phyloP scores from a whole-genome alignment of 1,139 yeast species.

The Maudiozyma humilis region DNA sequence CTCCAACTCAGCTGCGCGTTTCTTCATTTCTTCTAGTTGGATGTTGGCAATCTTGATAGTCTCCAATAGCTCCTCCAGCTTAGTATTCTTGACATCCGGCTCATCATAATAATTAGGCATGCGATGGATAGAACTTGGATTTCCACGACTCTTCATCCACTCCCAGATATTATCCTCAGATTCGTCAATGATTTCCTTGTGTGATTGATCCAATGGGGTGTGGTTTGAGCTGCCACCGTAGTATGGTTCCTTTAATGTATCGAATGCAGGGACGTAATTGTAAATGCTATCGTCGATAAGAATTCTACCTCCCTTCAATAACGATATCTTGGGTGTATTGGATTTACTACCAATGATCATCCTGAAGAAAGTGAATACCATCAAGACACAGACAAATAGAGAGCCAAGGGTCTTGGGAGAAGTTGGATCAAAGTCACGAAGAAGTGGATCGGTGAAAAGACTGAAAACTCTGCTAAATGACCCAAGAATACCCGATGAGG shows the following conservation, averaged over 20 bases:
- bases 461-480: slow-evolving; percentile 3
- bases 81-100: slow-evolving; percentile 13
- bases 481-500: slow-evolving; percentile 8
- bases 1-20: slow-evolving; percentile 9
- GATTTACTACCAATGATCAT: slow-evolving; percentile 13
- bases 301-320: slow-evolving; percentile 20
- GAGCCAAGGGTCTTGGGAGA: slow-evolving; percentile 16
- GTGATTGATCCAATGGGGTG: slow-evolving; percentile 4
- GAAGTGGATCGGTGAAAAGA: slow-evolving; percentile 6
- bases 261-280: slow-evolving; percentile 41
- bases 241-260: slow-evolving; percentile 36
- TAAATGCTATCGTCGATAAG: slow-evolving; percentile 39
- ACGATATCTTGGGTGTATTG: slow-evolving; percentile 14
- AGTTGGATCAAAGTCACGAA: slow-evolving; percentile 18
- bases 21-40: slow-evolving; percentile 38
- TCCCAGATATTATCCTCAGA: slow-evolving; percentile 70
- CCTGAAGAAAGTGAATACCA: slow-evolving; percentile 9
- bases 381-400: slow-evolving; percentile 8
- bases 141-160: slow-evolving; percentile 61
- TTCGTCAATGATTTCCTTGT: slow-evolving; percentile 24
- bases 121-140: no score
- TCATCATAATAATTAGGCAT: slow-evolving; percentile 7
- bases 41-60: slow-evolving; percentile 46
- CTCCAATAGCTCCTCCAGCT: slow-evolving; percentile 45
- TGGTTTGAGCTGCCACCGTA: slow-evolving; percentile 31